Conservation (phyloP, 331 rosid genomes). For the Malus hybrid region DNA sequence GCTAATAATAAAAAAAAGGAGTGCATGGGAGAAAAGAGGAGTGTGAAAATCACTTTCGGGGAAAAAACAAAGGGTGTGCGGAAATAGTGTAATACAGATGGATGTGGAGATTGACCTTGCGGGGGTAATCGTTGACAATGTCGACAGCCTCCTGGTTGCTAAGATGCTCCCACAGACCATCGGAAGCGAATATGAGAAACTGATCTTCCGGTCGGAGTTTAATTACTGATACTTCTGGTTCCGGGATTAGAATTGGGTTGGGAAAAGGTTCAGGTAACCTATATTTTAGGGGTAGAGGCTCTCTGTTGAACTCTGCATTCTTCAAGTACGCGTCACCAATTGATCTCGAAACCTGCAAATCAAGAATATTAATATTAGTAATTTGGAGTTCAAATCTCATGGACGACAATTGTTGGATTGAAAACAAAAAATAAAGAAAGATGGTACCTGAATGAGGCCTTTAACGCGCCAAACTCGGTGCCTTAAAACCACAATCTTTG, state of each 20-base stretch:
- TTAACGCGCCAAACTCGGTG: constrained; percentile 91
- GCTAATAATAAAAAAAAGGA: too few species aligned
- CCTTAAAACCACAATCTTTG: constrained; percentile 60
- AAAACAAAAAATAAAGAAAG: not conserved
- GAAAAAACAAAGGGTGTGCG: too few species aligned
- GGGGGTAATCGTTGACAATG: constrained; percentile 62
- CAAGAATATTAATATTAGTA: not conserved
- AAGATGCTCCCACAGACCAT: constrained; percentile 96
- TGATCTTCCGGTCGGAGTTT: too few species aligned
- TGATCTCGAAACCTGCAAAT: constrained; percentile 74
- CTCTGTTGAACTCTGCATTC: constrained; percentile 67
- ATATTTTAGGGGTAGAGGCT: constrained; percentile 55
- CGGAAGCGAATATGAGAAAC: constrained; percentile 41
- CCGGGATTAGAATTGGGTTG: constrained; percentile 59
- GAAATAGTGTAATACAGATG: not conserved
- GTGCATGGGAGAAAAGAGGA: not conserved
- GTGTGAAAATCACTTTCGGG: not conserved
- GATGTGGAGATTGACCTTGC: constrained; percentile 26
- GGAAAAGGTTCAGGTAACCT: constrained; percentile 64
- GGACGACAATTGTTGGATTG: not conserved
- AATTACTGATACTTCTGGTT: too few species aligned
- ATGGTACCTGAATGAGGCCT: constrained; percentile 82
- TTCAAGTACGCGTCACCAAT: constrained; percentile 92
- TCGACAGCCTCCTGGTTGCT: constrained; percentile 75
- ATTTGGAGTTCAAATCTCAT: not conserved